Base-by-base conservation (phyloP, 495 filamentous ascomycete species). In the Aspergillus cavernicola region DNA sequence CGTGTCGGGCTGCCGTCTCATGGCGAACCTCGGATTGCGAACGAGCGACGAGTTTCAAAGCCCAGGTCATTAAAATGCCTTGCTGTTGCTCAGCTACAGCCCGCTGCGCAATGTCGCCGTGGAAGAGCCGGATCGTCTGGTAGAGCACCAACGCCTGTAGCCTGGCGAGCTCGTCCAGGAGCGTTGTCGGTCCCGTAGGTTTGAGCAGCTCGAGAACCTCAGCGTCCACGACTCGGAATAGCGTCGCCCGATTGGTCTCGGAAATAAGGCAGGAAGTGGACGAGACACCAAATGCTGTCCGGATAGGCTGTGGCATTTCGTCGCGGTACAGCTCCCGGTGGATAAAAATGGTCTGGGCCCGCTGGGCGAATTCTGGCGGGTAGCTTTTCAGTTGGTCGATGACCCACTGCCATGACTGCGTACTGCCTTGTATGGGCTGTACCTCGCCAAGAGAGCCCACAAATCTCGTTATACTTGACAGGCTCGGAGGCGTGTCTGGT, bases 71-170 rank as follows among this genome's bases (percentile, higher is more conserved):
- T 22, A 51, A 10, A 11, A 32, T 12, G 5, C 16, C 12, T 15
- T 23, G 16, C 20, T 51, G 48, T 20, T 51, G 48, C 26, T 51
- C 48, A 10, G 48, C 48, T 7, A 15, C 22, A 8, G 18, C 6
- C 2, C 48, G 36, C 37, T 51, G 48, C 18, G n/a, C 11, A 15
- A 51, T 11, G 26, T 16, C 20, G 10, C 48, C 37, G 3, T 51
- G 48, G 37, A 42, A 51, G n/a, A 51, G 18, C 7, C 48, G 48
- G 36, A 51, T 32, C 9, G 26, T 51, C 37, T 51, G 48, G 37
- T 42, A 51, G 24, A 51, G 36, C 3, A 51, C 15, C 4, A 51
- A 24, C 10, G 48, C 24, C 9, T 51, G 48, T 31, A 51, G 16
- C 2, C 37, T 29, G 3, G 37, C 36, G n/a, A 51, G 48, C 2